Base-by-base conservation (phyloP, 2,329 filamentous ascomycete genomes). In the Coniochaeta prunicola region DNA sequence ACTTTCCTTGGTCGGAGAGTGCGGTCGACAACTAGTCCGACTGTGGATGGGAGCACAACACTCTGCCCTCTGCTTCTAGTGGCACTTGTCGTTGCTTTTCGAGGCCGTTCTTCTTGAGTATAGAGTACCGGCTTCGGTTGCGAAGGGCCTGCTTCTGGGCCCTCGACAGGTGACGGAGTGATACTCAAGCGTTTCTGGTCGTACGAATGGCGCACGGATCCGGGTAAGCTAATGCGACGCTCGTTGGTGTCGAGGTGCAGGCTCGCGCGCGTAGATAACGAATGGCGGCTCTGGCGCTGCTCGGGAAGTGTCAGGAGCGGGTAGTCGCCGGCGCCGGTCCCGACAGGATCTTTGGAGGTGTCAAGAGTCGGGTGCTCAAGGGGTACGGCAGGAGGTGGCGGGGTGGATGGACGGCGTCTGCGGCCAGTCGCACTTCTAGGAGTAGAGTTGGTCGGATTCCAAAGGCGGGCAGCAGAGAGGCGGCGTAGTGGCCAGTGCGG, bases 391-490 rank as follows among this genome's bases (percentile, higher is more conserved):
- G 82, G 81, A 38, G 78, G 79, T 6, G 78, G 79, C 17, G 82
- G 82, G 17, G 79, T 80, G 15, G 81, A 84, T 17, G 76, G 76
- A 28, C 80, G 79, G 59, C 81, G 77, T 61, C 69, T 73, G 58
- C 76, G 72, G 48, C 62, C 66, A 58, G 73, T 24, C 36, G 53
- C 45, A 30, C 45, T 64, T 59, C 80, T 75, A 50, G 81, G 81
- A 2, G 82, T 84, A 28, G 81, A 85, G 67, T 85, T 85, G 60
- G 80, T 80, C 26, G 82, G 82, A 65, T 85, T 85, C 82, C 82
- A 85, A 63, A 85, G 79, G 36, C 81, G 80, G 53, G 78, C 77
- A 24, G 79, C 74, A 4, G 76, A 74, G 31, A 76, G 72, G 31
- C 73, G 76, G 57, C 71, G 74, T 54, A 74, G 69, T 28, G 74